These are phyloP conservation scores for Cyberlindnera lachancei DNA, from an alignment of 805 yeast genomes.

Conservation along the genomic window DNA sequence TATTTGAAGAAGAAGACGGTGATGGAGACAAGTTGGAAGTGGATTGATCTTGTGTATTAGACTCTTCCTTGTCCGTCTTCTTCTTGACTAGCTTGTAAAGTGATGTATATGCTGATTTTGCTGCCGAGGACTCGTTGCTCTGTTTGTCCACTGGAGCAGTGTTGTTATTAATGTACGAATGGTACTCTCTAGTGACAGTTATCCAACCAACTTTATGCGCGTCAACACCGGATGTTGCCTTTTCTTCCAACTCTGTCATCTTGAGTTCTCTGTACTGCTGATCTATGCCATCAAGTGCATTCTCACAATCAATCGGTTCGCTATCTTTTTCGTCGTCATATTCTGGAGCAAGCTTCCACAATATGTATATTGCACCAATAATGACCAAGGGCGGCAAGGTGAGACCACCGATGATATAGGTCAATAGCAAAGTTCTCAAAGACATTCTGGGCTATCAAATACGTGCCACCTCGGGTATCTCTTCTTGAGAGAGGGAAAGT, in stretches of 20 bases:
- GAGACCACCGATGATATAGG: conserved; percentile 71
- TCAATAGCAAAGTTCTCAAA: conserved; percentile 22
- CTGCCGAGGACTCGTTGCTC: conserved; percentile 18
- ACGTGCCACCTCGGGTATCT: no score
- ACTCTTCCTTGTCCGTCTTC: conserved; percentile 4
- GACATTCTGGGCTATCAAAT: not conserved
- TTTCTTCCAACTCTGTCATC: conserved; percentile 61
- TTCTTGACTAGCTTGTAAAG: conserved; percentile 48
- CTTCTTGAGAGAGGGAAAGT: no score
- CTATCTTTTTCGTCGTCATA: conserved; percentile 20
- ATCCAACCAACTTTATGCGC: conserved; percentile 71
- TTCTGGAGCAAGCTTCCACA: conserved; percentile 28
- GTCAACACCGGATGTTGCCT: conserved; percentile 50
- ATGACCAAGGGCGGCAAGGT: conserved; percentile 65
- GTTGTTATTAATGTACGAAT: conserved; percentile 34
- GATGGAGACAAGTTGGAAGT: conserved; percentile 5
- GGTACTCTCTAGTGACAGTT: conserved; percentile 73
- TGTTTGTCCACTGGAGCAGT: conserved; percentile 34
- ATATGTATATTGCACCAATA: conserved; percentile 30
- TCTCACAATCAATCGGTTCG: conserved; percentile 15
- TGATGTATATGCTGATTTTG: conserved; percentile 52
- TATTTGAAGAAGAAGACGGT: conserved; percentile 2
- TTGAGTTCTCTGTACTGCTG: conserved; percentile 33
- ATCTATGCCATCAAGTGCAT: conserved; percentile 12
- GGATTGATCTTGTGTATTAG: conserved; percentile 1